Conservation (phyloP, 2,329 filamentous ascomycete genomes). For the Sarocladium strictum region DNA sequence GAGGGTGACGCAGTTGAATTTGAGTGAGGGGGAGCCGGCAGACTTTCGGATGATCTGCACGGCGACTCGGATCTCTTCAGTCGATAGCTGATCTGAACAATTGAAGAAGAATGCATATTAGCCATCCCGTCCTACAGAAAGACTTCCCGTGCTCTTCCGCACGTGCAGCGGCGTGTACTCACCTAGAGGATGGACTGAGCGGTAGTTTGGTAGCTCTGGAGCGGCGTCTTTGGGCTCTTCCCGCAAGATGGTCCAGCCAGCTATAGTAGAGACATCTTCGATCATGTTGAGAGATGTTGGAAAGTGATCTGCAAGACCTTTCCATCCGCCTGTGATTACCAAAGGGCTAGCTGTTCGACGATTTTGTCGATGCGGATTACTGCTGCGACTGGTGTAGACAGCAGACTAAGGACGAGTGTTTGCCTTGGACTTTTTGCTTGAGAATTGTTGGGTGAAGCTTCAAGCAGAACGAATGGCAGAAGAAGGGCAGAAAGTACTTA, state of each 20-base stretch:
- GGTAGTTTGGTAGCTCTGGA: conserved; percentile 26
- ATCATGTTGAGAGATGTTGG: conserved; percentile 33
- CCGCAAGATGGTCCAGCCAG: conserved; percentile 40
- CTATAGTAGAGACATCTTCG: conserved; percentile 35
- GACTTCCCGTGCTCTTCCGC: too few relatives aligned
- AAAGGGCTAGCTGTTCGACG: background rate
- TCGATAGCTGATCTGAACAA: conserved; percentile 44
- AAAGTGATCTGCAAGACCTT: conserved; percentile 17
- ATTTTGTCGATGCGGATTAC: background rate
- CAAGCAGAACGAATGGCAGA: background rate
- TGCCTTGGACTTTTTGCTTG: too few relatives aligned
- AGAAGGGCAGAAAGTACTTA: background rate
- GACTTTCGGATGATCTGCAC: conserved; percentile 40
- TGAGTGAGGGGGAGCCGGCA: conserved; percentile 25
- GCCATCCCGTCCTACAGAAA: too few relatives aligned
- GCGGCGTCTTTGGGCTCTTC: conserved; percentile 32
- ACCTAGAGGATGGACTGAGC: conserved; percentile 32
- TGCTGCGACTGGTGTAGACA: too few relatives aligned
- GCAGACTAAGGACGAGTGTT: too few relatives aligned
- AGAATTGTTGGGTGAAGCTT: background rate
- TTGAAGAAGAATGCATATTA: background rate
- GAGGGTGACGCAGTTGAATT: conserved; percentile 60
- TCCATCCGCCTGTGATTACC: conserved; percentile 1
- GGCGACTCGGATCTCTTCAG: conserved; percentile 47
- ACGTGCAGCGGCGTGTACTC: too few relatives aligned